Conservation (phyloP, 805 yeast species). For the Kazachstania martiniae region DNA sequence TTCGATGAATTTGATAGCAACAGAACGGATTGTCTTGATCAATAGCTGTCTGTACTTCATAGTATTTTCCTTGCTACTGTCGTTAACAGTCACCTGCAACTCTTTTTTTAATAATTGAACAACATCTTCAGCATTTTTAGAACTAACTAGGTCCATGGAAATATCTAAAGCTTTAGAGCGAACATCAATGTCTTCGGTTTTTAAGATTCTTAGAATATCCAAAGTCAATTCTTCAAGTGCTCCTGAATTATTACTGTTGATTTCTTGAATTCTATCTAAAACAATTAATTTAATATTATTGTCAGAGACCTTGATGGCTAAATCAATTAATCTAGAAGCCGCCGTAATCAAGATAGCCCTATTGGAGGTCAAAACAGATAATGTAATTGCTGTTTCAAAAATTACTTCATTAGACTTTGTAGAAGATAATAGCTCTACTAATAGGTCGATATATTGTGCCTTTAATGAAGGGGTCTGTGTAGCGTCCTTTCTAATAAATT, state of each 20-base stretch:
- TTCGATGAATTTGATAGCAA: conserved; percentile 81
- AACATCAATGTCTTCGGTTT: conserved; percentile 86
- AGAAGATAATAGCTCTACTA: conserved; percentile 62
- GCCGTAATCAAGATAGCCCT: conserved; percentile 65
- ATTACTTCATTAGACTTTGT: conserved; percentile 52
- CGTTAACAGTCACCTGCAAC: conserved; percentile 58
- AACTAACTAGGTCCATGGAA: conserved; percentile 67
- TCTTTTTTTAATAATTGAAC: conserved; percentile 88
- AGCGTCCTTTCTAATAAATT: conserved; percentile 82
- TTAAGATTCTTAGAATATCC: conserved; percentile 75
- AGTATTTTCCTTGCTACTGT: conserved; percentile 63
- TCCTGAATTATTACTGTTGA: conserved; percentile 69
- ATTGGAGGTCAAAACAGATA: conserved; percentile 49
- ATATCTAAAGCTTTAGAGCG: conserved; percentile 80
- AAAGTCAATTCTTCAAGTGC: conserved; percentile 71
- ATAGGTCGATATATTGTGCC: conserved; percentile 58
- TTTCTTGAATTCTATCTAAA: conserved; percentile 70
- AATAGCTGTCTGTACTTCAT: conserved; percentile 81
- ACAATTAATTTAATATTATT: conserved; percentile 91
- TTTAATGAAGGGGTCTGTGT: conserved; percentile 49
- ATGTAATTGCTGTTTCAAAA: conserved; percentile 85
- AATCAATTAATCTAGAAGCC: conserved; percentile 75
- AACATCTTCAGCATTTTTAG: conserved; percentile 89
- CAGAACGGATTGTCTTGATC: conserved; percentile 77
- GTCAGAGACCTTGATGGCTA: conserved; percentile 89